Conservation (phyloP, 116 monocot species). For the Trichopus zeylanicus region DNA sequence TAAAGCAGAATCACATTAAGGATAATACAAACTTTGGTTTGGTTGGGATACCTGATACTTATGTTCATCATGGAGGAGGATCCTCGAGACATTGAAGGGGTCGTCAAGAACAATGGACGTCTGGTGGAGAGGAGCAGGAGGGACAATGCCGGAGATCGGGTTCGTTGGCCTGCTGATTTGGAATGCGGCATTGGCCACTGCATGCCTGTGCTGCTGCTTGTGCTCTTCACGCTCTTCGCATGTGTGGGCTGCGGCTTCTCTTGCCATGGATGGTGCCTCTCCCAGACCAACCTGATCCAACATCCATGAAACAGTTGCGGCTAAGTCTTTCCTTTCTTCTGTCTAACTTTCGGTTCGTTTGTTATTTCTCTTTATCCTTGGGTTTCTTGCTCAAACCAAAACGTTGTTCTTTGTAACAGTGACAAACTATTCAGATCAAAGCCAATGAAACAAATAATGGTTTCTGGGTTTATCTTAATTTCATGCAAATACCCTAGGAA, state of each 20-base stretch:
- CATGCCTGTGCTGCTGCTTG: conserved; percentile 13
- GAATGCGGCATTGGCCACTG: conserved; percentile 32
- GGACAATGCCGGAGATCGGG: conserved; percentile 42
- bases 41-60: conserved; percentile 26
- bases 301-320: background rate
- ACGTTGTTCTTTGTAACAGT: too few species aligned
- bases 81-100: conserved; percentile 35
- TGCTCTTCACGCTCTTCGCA: background rate
- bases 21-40: too few species aligned
- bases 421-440: too few species aligned
- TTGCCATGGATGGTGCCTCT: conserved; percentile 22
- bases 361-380: too few species aligned
- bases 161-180: conserved; percentile 46
- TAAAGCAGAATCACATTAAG: background rate
- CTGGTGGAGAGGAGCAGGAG: conserved; percentile 38
- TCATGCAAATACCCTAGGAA: too few species aligned
- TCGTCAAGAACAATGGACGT: conserved; percentile 48
- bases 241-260: too few species aligned
- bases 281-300: conserved; percentile 28
- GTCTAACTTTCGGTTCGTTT: too few species aligned
- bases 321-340: too few species aligned
- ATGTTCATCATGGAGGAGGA: background rate
- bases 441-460: too few species aligned
- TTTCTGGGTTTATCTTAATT: too few species aligned
- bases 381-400: too few species aligned